Evolutionary conservation across 2,329 filamentous ascomycete species (phyloP).

Genomic region (Endocalyx cinctus): DNA sequence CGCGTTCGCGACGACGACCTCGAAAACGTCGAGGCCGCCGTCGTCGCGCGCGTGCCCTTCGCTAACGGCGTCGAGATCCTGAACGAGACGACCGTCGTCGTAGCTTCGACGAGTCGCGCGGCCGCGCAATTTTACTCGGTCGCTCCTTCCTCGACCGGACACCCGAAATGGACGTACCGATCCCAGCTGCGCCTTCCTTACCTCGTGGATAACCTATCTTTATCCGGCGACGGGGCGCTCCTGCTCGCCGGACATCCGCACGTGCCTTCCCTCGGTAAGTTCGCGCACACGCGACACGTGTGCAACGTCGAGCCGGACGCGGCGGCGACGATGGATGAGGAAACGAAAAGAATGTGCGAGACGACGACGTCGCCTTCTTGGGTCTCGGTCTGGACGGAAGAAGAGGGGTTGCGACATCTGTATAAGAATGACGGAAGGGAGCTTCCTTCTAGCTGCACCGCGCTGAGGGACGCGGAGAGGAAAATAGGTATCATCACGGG

Average conservation of each 20-base stretch:
- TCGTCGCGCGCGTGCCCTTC: conserved; percentile 32
- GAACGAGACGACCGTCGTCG: conserved; percentile 32
- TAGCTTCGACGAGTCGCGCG: conserved; percentile 29
- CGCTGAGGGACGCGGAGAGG: conserved; percentile 22
- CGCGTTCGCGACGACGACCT: conserved; percentile 16
- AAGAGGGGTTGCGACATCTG: conserved; percentile 25
- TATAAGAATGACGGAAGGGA: conserved; percentile 29
- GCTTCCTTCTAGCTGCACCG: conserved; percentile 31
- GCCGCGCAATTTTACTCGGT: conserved; percentile 27
- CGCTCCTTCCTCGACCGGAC: conserved; percentile 1
- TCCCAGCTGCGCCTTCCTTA: conserved; percentile 27
- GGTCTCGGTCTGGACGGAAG: conserved; percentile 32
- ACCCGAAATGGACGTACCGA: not conserved
- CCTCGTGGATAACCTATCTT: conserved; percentile 35
- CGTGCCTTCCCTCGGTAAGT: conserved; percentile 26
- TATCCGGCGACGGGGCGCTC: conserved; percentile 25
- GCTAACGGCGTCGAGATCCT: conserved; percentile 38
- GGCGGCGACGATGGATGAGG: conserved; percentile 18
- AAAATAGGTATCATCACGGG: conserved; percentile 32
- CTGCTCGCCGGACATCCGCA: conserved; percentile 37
- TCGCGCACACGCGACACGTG: conserved; percentile 25
- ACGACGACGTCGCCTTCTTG: conserved; percentile 17
- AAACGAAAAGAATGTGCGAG: conserved; percentile 15
- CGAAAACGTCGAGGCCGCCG: conserved; percentile 11
- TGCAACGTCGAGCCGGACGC: conserved; percentile 26